These are phyloP conservation scores for Limonium bicolor DNA, from an alignment of 148 eudicot genomes.

Conservation along the genomic window DNA sequence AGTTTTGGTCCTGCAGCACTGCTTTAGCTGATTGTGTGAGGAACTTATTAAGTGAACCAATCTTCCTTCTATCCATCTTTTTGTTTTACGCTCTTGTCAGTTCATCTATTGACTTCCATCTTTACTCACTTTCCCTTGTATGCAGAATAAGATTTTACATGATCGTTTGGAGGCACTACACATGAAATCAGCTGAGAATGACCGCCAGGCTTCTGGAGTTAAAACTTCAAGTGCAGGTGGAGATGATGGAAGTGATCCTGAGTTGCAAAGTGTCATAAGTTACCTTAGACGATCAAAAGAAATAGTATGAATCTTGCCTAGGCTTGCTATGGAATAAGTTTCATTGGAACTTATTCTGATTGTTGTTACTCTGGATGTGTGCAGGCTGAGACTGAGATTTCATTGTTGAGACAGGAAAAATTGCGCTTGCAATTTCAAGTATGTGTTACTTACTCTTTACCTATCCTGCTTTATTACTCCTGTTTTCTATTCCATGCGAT, in stretches of 20 bases:
- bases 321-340: too few species aligned
- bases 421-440: conserved; percentile 74
- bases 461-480: neutral
- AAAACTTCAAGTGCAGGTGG: conserved; percentile 22
- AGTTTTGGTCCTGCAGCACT: neutral
- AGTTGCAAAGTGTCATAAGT: conserved; percentile 67
- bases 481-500: neutral
- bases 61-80: neutral
- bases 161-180: conserved; percentile 73
- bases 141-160: conserved; percentile 70
- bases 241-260: conserved; percentile 33
- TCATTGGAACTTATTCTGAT: too few species aligned
- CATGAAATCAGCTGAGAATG: conserved; percentile 61
- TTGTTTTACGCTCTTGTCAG: neutral
- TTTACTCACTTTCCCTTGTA: too few species aligned
- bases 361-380: neutral
- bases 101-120: neutral
- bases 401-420: conserved; percentile 85
- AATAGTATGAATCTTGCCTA: conserved; percentile 30
- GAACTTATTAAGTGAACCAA: too few species aligned
- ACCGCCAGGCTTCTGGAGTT: conserved; percentile 30
- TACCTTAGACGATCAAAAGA: conserved; percentile 94
- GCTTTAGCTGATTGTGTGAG: neutral
- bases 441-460: neutral
- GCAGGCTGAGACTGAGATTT: conserved; percentile 86